A percentile compares a stretch with the other conserved stretches of the same genome.
phyloP scores from a whole-genome alignment of 108 stramenopile species.

The Nitzschia inconspicua region DNA sequence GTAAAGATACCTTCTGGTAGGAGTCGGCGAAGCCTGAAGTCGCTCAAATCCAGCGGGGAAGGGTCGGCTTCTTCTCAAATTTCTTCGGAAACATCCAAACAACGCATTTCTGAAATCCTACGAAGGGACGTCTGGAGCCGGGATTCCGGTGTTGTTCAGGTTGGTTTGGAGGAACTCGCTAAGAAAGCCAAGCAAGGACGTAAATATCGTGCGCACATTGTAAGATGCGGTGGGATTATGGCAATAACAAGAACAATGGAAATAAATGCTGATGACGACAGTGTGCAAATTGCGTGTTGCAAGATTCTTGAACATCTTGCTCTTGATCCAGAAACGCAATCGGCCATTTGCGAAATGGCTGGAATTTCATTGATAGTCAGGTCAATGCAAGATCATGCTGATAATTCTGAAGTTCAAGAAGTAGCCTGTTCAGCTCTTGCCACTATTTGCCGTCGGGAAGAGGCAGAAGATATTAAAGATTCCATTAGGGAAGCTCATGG shows the following conservation, averaged over 20 bases:
- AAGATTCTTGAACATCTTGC: constrained; percentile 32
- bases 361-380: constrained; percentile 47
- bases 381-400: constrained; percentile 47
- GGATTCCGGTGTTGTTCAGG: constrained; percentile 15
- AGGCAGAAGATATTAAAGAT: constrained; percentile 1
- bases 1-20: background rate
- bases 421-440: constrained; percentile 57
- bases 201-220: constrained; percentile 13
- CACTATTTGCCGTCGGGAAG: constrained; percentile 35
- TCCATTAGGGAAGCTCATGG: constrained; percentile 35
- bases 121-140: constrained; percentile 42
- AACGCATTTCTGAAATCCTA: constrained; percentile 25
- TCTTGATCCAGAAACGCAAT: constrained; percentile 38
- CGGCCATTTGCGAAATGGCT: constrained; percentile 35
- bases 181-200: constrained; percentile 21
- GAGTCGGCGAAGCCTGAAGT: background rate
- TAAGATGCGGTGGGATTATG: constrained; percentile 36
- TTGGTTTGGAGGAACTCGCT: constrained; percentile 20
- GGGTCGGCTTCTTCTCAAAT: background rate
- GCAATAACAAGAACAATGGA: constrained; percentile 42
- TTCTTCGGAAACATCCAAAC: constrained; percentile 8
- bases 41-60: background rate
- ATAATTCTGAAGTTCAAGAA: constrained; percentile 42
- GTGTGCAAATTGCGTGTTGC: constrained; percentile 32
- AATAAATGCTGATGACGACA: constrained; percentile 5